phyloP scores from a whole-genome alignment of 768 basidiomycete genomes.

The Russula earlei region DNA sequence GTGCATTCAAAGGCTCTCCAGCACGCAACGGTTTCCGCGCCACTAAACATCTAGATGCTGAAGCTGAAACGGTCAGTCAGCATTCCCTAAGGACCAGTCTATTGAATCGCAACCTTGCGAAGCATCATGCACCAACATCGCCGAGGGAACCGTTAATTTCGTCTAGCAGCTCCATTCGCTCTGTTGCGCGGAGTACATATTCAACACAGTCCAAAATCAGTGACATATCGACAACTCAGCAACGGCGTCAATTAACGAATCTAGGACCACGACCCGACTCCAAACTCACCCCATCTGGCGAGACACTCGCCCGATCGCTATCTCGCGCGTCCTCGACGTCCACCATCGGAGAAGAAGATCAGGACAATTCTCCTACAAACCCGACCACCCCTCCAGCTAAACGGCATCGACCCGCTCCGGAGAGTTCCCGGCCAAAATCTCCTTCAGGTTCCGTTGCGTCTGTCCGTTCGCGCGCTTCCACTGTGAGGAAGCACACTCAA shows the following conservation, averaged over 20 bases:
- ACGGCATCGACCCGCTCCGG: constrained; percentile 12
- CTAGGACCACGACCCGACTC: constrained; percentile 46
- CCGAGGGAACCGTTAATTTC: constrained; percentile 26
- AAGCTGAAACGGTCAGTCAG: constrained; percentile 34
- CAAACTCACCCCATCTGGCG: constrained; percentile 50
- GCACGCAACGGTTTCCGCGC: constrained; percentile 21
- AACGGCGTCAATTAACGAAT: constrained; percentile 21
- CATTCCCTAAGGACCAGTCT: constrained; percentile 40
- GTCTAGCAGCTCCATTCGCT: constrained; percentile 36
- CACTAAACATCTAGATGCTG: constrained; percentile 24
- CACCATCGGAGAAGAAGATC: constrained; percentile 10
- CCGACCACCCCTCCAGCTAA: neutral
- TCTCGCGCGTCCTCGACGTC: constrained; percentile 17
- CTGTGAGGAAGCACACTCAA: constrained; percentile 27
- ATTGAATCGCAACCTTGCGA: constrained; percentile 28
- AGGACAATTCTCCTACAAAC: neutral
- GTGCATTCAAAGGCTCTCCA: constrained; percentile 19
- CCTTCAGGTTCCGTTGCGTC: constrained; percentile 31
- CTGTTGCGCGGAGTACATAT: constrained; percentile 36
- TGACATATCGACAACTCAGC: constrained; percentile 20
- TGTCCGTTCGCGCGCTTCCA: constrained; percentile 30
- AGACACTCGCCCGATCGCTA: constrained; percentile 15
- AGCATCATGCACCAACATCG: constrained; percentile 21
- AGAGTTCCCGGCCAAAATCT: constrained; percentile 15
- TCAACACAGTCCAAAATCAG: constrained; percentile 28